Evolutionary conservation across 106 monocot genomes (phyloP), one percentile per base, ranked within the genome.

Genomic region (Xerophyta viscosa): DNA sequence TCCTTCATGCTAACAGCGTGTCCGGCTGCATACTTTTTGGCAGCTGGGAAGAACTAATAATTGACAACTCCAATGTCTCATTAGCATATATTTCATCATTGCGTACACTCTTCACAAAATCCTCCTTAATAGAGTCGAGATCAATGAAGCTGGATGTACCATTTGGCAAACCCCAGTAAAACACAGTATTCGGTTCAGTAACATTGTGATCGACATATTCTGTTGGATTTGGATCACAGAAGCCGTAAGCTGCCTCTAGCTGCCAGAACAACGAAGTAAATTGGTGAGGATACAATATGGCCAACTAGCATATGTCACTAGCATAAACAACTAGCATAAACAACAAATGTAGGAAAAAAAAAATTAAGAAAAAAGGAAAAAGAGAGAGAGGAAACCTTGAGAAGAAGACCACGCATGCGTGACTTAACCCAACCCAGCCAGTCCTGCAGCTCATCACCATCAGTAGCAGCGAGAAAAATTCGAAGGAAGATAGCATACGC

Each of bases 351-450:
- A n/a, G n/a, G n/a, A n/a, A n/a, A n/a, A n/a, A n/a, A n/a, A n/a
- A n/a, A n/a, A n/a, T n/a, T n/a, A n/a, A n/a, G 11, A 20, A 5
- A 9, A 39, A 5, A 56, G 18, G 8, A 36, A 41, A 36, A 20
- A 24, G 15, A 31, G 25, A 28, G 14, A 27, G 48, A 52, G 1
- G 15, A 23, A 24, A 69, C 67, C 68, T 60, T 73, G 3, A 64
- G 47, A 17, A 68, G 52, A 30, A 78, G 78, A 52, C 54, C 15
- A 13, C 58, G 64, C 29, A 73, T 58, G 21, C 72, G 54, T 0
- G 72, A 78, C 29, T 78, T 78, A 23, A 78, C 67, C 78, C 78
- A 78, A n/a, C 72, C 78, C 9, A 56, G 57, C 78, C 78, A 78
- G 18, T 78, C 68, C 8, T 57, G 67, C 41, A 73, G 54, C 31